Conservation (phyloP, 1,139 yeast species). For the Taphrina populina region DNA sequence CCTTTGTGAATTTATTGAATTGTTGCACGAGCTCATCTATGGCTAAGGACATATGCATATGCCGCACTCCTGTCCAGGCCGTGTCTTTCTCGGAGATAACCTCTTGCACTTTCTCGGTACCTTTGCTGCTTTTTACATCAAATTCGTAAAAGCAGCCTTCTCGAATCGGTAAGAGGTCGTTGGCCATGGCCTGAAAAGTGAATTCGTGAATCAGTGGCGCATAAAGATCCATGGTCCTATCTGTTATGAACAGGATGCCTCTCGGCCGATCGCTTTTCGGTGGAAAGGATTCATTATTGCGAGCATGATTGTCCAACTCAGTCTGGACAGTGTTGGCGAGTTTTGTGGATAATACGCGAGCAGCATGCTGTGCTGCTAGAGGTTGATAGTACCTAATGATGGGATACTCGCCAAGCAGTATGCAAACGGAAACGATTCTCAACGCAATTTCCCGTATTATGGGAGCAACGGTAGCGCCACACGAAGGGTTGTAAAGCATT, state of each 20-base stretch:
- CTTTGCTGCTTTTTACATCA: conserved; percentile 60
- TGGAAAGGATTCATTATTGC: conserved; percentile 65
- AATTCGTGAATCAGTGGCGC: conserved; percentile 89
- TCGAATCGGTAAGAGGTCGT: conserved; percentile 61
- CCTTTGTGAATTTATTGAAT: conserved; percentile 65
- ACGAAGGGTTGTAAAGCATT: conserved; percentile 66
- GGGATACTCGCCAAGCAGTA: conserved; percentile 75
- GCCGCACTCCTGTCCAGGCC: conserved; percentile 73
- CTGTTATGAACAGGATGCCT: conserved; percentile 71
- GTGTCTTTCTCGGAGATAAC: conserved; percentile 63
- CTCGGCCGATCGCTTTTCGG: conserved; percentile 54
- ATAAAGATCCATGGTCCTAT: conserved; percentile 76
- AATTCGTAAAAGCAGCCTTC: conserved; percentile 57
- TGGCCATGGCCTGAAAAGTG: conserved; percentile 90
- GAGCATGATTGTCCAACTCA: conserved; percentile 71
- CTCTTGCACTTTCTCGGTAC: conserved; percentile 54
- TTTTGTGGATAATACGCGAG: conserved; percentile 66
- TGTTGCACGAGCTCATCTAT: conserved; percentile 62
- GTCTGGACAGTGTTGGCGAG: conserved; percentile 72
- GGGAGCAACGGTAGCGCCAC: conserved; percentile 59
- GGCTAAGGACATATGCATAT: conserved; percentile 73
- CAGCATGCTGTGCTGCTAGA: conserved; percentile 52
- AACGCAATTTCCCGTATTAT: conserved; percentile 62
- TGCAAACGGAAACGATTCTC: conserved; percentile 38
- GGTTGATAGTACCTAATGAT: conserved; percentile 70